These are phyloP conservation scores for Mycosphaerella sp. DNA, from an alignment of 2,329 filamentous ascomycete species.

Conservation along the genomic window DNA sequence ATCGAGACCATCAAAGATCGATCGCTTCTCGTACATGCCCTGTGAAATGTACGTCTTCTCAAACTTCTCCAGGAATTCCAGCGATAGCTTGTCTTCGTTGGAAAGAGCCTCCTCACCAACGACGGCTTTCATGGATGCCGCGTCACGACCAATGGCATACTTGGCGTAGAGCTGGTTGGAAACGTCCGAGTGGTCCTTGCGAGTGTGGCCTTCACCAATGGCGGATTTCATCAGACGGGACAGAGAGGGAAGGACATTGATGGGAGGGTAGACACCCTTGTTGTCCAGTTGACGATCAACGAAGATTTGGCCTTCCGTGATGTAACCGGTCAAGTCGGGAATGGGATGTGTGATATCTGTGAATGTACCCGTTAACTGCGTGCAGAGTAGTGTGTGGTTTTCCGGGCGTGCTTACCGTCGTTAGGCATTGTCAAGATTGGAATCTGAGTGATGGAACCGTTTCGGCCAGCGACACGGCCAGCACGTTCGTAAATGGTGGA, in stretches of 20 bases:
- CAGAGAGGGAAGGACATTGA: constrained; percentile 95
- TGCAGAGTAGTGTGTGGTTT: neutral
- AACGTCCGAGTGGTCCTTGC: constrained; percentile 94
- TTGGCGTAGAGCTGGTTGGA: constrained; percentile 99
- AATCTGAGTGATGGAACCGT: constrained; percentile 98
- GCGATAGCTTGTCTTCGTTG: constrained; percentile 90
- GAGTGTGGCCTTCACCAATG: constrained; percentile 94
- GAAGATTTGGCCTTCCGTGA: constrained; percentile 98
- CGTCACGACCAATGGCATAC: constrained; percentile 97
- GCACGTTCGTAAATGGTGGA: constrained; percentile 99
- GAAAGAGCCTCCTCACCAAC: constrained; percentile 97
- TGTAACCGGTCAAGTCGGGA: constrained; percentile 97
- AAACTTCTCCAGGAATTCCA: constrained; percentile 98
- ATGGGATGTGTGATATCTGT: constrained; percentile 95
- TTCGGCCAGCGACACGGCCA: constrained; percentile 91
- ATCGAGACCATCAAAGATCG: constrained; percentile 89
- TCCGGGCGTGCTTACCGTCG: constrained; percentile 55
- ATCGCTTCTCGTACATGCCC: constrained; percentile 83
- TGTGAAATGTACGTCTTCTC: constrained; percentile 92
- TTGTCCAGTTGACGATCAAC: constrained; percentile 90
- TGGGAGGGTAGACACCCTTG: constrained; percentile 96
- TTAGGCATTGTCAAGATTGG: constrained; percentile 99
- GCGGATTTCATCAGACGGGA: constrained; percentile 99
- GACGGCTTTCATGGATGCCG: constrained; percentile 98
- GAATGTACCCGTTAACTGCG: constrained; percentile 7